Percentiles rank a stretch among this genome's conserved stretches.
These are phyloP conservation scores for Phytophthora sp. DNA, from an alignment of 352 stramenopile species.

Conservation along the genomic window DNA sequence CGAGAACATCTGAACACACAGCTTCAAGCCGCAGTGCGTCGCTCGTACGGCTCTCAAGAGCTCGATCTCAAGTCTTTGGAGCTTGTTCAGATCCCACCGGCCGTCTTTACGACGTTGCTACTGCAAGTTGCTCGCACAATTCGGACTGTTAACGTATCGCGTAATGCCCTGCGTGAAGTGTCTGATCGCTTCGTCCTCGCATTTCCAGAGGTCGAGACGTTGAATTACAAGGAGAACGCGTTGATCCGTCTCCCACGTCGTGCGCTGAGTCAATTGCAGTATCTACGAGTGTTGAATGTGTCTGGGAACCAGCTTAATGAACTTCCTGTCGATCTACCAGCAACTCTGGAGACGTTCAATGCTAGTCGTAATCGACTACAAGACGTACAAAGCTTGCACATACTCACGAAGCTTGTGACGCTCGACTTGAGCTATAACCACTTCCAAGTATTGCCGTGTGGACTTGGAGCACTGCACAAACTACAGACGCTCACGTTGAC, in stretches of 20 bases:
- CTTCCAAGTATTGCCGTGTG: conserved; percentile 59
- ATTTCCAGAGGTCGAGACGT: conserved; percentile 57
- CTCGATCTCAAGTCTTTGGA: conserved; percentile 74
- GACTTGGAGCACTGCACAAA: conserved; percentile 48
- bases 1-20: conserved; percentile 20
- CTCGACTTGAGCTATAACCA: conserved; percentile 75
- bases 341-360: conserved; percentile 42
- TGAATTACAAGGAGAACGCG: conserved; percentile 74
- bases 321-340: conserved; percentile 49
- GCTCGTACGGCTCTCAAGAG: conserved; percentile 55
- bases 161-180: conserved; percentile 70
- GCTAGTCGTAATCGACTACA: conserved; percentile 62
- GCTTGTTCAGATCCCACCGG: conserved; percentile 59
- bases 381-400: conserved; percentile 53
- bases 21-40: conserved; percentile 52
- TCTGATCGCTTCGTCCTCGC: conserved; percentile 52
- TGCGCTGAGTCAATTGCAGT: conserved; percentile 36
- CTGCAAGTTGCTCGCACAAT: conserved; percentile 71
- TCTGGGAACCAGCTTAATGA: conserved; percentile 66
- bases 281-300: conserved; percentile 49
- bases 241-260: conserved; percentile 47
- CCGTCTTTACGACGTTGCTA: conserved; percentile 68
- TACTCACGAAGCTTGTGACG: conserved; percentile 48
- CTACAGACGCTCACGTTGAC: conserved; percentile 51
- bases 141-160: conserved; percentile 65